phyloP scores from a whole-genome alignment of 805 yeast species.

The Lipomyces yamanashiensis region DNA sequence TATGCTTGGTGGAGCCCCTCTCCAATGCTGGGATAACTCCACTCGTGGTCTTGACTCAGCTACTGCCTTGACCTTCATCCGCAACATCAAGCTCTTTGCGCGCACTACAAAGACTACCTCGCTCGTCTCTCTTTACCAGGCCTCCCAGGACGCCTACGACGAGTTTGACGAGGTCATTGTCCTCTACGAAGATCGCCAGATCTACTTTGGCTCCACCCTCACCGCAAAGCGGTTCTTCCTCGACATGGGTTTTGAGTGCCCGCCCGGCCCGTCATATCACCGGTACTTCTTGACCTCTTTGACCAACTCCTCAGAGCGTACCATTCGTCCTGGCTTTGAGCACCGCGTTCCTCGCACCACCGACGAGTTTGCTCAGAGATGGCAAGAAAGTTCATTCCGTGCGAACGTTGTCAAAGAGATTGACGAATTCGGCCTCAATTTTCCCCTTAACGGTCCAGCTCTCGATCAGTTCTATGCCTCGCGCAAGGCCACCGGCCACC shows the following conservation, averaged over 20 bases:
- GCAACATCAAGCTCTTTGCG: slow-evolving; percentile 63
- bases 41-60: slow-evolving; percentile 76
- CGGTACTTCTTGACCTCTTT: slow-evolving; percentile 41
- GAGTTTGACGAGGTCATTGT: slow-evolving; percentile 59
- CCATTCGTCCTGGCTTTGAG: slow-evolving; percentile 51
- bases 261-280: slow-evolving; percentile 63
- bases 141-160: slow-evolving; percentile 60
- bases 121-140: slow-evolving; percentile 64
- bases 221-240: slow-evolving; percentile 55
- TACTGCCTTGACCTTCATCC: slow-evolving; percentile 66
- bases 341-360: slow-evolving; percentile 56
- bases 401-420: slow-evolving; percentile 50
- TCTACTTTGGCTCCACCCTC: slow-evolving; percentile 55
- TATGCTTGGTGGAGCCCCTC: slow-evolving; percentile 51
- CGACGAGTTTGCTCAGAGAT: slow-evolving; percentile 48
- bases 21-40: slow-evolving; percentile 70
- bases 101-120: slow-evolving; percentile 55
- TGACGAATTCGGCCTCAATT: slow-evolving; percentile 44
- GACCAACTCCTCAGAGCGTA: slow-evolving; percentile 60
- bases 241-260: slow-evolving; percentile 61
- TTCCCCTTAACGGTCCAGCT: slow-evolving; percentile 40
- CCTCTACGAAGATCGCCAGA: slow-evolving; percentile 61
- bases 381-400: slow-evolving; percentile 55
- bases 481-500: slow-evolving; percentile 46
- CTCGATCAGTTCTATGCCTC: slow-evolving; percentile 40